Evolutionary conservation across 179 eudicot species (phyloP), one percentile per base, ranked within the genome.

Genomic region (Spinacia oleracea): DNA sequence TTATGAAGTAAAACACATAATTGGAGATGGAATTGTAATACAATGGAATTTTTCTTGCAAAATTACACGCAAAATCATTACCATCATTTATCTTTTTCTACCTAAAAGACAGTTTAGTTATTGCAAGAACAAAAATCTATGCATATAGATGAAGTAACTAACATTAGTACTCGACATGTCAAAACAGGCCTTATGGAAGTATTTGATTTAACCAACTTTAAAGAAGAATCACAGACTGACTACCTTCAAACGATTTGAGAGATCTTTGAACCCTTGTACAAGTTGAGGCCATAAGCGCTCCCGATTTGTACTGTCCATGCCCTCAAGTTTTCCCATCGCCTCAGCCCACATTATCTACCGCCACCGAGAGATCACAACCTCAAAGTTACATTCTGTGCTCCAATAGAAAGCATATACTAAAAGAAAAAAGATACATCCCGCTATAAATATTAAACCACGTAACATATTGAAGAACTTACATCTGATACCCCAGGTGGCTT

Each of bases 261-360:
- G 98, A 91, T 93, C 99, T 86, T 96, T 96, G 85, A 96, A 96
- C 32, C 99, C 98, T 83, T 89, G 91, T 69, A 89, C 91, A 88
- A 89, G 96, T 55, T 93, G 96, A 67, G 99, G 98, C 99, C 99
- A 96, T 45, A 96, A 84, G 63, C 98, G 93, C 78, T 96, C 98
- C 51, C 99, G 88, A 75, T 91, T 89, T 9, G 91, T 82, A 85
- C 92, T 90, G 81, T 96, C 99, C 99, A 96, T 93, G 58, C 99
- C 99, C 82, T 96, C 99, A 35, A 93, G 93, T 84, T 93, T 93
- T 45, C 96, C 96, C 90, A 93, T 89, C 29, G 99, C 97, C 86
- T 96, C 99, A 9, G 97, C 96, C 98, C 98, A 96, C 99, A 96
- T 96, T 78, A 93, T 90, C 99, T 96, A 89, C 27, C 78, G 82